phyloP scores from a whole-genome alignment of 2,329 filamentous ascomycete species.

The Clonostachys solani region DNA sequence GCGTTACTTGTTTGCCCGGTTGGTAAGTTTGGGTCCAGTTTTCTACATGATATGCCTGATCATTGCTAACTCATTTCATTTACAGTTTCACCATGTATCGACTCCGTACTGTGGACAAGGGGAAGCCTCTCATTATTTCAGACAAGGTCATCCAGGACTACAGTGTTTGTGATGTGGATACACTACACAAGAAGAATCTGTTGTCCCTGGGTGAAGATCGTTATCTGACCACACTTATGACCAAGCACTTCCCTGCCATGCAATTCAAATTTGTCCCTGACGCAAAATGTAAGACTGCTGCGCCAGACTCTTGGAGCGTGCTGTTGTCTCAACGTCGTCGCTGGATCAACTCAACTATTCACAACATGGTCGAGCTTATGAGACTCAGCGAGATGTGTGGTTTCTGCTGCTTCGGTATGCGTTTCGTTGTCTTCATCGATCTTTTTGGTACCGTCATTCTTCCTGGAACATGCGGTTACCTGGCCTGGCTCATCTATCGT shows the following conservation, averaged over 20 bases:
- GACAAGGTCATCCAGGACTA: slow-evolving; percentile 88
- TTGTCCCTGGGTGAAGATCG: slow-evolving; percentile 94
- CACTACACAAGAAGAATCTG: slow-evolving; percentile 94
- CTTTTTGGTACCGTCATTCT: slow-evolving; percentile 89
- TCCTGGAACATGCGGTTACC: slow-evolving; percentile 81
- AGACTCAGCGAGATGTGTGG: slow-evolving; percentile 91
- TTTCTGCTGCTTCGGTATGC: slow-evolving; percentile 98
- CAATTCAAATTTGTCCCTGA: slow-evolving; percentile 94
- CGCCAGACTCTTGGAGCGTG: slow-evolving; percentile 90
- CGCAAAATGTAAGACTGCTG: slow-evolving; percentile 89
- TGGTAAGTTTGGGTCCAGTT: slow-evolving; percentile 62
- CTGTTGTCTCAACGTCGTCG: slow-evolving; percentile 95
- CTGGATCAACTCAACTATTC: slow-evolving; percentile 99
- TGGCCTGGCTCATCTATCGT: slow-evolving; percentile 82
- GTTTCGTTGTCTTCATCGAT: slow-evolving; percentile 93
- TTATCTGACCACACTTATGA: slow-evolving; percentile 96
- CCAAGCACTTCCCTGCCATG: slow-evolving; percentile 93
- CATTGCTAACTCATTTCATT: slow-evolving; percentile 25
- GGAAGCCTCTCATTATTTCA: slow-evolving; percentile 89
- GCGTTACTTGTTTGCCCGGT: slow-evolving; percentile 97
- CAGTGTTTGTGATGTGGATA: slow-evolving; percentile 84
- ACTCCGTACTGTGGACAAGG: slow-evolving; percentile 87
- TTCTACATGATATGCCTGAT: background rate
- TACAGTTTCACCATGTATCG: slow-evolving; percentile 98
- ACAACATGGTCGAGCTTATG: slow-evolving; percentile 90